Evolutionary conservation across 2,329 filamentous ascomycete genomes (phyloP), one percentile per base, ranked within the genome.

Genomic region (Fusarium bactridioides): DNA sequence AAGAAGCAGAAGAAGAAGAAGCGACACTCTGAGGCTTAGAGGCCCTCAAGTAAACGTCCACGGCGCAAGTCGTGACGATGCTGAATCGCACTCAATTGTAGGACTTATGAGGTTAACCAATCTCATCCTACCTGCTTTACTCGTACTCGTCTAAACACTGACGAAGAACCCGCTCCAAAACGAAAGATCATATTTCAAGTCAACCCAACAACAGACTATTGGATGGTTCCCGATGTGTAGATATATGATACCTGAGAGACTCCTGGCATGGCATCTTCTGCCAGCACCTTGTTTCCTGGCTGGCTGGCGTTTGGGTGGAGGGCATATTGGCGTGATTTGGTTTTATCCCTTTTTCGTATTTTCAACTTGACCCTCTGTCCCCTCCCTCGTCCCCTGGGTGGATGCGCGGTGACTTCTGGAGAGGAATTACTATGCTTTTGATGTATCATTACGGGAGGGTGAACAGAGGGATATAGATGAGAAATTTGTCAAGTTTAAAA

Each of bases 1-100:
- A 89, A 87, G 81, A 84, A 86, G 79, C 82, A 84, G 74, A 86
- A 86, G 81, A 84, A 85, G 81, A 83, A 84, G 83, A 84, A 84
- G 81, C 80, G 81, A 44, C 80, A 83, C 69, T 83, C 82, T 56
- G 79, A 78, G 60, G 79, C 78, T 70, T 81, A 81, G 69, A 58
- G 61, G 33, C 54, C 67, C 56, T 64, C 54, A 45, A 65, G 69
- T 66, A 76, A 69, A 58, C 61, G 61, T 64, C 63, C 57, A 67
- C 54, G 64, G 58, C 67, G 47, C 33, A 60, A 29, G 60, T 67
- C 61, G 54, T 68, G 74, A 57, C 61, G 64, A 73, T 68, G 76
- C 65, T 73, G 62, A 77, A 67, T 71, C 55, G 38, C 73, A 72
- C 61, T 63, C 60, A 54, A 71, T 57, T 48, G 71, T 57, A 58